Evolutionary conservation across 169 alveolate genomes (phyloP), one percentile per base, ranked within the genome.

Genomic region (Plasmodium cynomolgi): DNA sequence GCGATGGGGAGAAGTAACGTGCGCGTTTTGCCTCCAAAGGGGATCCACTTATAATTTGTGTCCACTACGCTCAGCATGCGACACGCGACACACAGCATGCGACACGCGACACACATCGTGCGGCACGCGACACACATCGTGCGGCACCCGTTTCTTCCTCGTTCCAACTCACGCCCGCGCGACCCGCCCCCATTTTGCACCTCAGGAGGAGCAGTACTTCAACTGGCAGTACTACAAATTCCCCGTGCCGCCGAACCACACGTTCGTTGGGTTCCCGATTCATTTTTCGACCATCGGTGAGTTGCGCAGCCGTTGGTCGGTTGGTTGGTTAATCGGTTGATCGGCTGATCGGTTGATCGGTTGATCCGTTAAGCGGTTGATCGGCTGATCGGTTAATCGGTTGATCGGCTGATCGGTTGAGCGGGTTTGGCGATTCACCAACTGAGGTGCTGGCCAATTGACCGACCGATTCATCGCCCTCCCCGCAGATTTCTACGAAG

Each of bases 221-320:
- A 96, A 95, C 33, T 97, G 98, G 98, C 96, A 95, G 71, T 93
- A 96, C 47, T 88, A 92, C 54, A 95, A 97, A 74, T 93, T 97
- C 68, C 98, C 98, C 20, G 96, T 97, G 2, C 96, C 96, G 3
- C 97, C 97, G 2, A 97, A 96, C 88, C 97, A 95, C 81, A 97
- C 98, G 17, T 97, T 97, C 86, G 96, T 97, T 7, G 98, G 98
- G n/a, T 94, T 96, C n/a, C 98, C 98, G 5, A 96, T 97, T 23
- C 98, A 97, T 83, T 97, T 97, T 91, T 97, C 96, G 54, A 97
- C 98, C 41, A 71, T 54, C 8, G 92, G 95, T 91, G 54, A 58
- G 20, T 23, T 54, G 56, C 17, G 56, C 56, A 44, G 56, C 44
- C 7, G 58, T 47, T 47, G 7, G 26, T 1, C 84, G 13, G 29